phyloP scores from a whole-genome alignment of 129 eudicot species.

The Logfia minima region DNA sequence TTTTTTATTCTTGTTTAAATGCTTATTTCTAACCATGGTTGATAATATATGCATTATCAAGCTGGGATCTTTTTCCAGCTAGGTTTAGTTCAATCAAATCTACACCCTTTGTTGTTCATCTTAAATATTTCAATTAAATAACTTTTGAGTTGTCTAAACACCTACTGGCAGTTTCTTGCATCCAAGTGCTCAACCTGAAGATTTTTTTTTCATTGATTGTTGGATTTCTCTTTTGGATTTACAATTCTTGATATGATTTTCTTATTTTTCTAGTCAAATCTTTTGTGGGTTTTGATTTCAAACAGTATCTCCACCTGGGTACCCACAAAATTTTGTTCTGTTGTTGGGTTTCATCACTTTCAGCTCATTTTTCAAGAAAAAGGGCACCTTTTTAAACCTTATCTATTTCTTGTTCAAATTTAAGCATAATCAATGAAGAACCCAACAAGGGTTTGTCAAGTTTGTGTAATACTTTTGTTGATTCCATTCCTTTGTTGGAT shows the following conservation, averaged over 20 bases:
- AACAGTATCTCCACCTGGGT: constrained; percentile 27
- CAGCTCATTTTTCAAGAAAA: constrained; percentile 19
- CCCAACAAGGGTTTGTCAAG: constrained; percentile 15
- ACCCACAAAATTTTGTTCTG: constrained; percentile 11
- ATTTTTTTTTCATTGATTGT: not conserved
- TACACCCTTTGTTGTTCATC: not conserved
- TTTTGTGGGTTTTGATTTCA: constrained; percentile 31
- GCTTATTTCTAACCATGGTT: constrained; percentile 30
- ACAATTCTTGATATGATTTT: not conserved
- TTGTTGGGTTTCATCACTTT: not conserved
- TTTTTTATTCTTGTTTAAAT: not conserved
- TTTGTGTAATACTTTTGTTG: constrained; percentile 26
- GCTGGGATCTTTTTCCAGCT: constrained; percentile 22
- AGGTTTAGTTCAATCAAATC: constrained; percentile 14
- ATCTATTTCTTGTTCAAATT: constrained; percentile 15
- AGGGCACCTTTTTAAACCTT: constrained; percentile 11
- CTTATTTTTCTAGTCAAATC: not conserved
- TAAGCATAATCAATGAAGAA: constrained; percentile 29
- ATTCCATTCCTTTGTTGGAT: constrained; percentile 35
- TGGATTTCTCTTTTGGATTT: not conserved
- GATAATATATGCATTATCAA: not conserved
- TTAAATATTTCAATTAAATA: constrained; percentile 1
- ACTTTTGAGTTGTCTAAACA: constrained; percentile 20
- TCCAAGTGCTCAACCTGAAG: constrained; percentile 8
- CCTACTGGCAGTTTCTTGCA: constrained; percentile 23